Base-by-base conservation (phyloP, 139 green algal species). In the Marvania coccoides region DNA sequence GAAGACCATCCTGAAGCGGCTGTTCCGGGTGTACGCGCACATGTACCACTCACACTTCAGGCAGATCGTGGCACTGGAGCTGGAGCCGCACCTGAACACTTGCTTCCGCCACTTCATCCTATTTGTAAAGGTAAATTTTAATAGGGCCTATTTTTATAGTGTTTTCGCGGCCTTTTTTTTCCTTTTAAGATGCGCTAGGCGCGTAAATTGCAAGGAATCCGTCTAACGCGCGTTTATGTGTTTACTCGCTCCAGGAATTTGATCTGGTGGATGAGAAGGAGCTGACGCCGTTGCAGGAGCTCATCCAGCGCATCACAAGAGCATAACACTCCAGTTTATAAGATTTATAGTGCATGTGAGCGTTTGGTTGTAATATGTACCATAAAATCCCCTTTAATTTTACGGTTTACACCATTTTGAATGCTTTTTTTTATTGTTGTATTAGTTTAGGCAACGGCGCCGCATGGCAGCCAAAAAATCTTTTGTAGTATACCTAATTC, bases 101-200 rank as follows among this genome's bases (percentile, higher is more conserved):
- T 97, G 90, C 80, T 99, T 99, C 85, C 97, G 97, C 68, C 93
- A 98, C 81, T 98, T 98, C 76, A 94, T 98, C 67, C 87, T 90
- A 65, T 98, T 97, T 67, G 87, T 82, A 0, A 60, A 81, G 69
- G 89, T 91, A 37, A 28, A 51, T 58, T 54, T 15, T 59, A 23
- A 28, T n/a, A n/a, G 57, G 58, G 6, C 10, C 13, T 39, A 35
- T 61, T 47, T 19, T 24, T 30, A 19, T 23, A 31, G 13, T 60
- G n/a, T 14, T 40, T 28, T 47, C 42, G 53, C 8, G n/a, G n/a
- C n/a, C n/a, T n/a, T n/a, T n/a, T n/a, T n/a, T n/a, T n/a, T n/a
- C n/a, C n/a, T 30, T 15, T n/a, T n/a, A n/a, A n/a, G n/a, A n/a
- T n/a, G n/a, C n/a, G n/a, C n/a, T n/a, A n/a, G n/a, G n/a, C n/a